Conservation (phyloP, 805 yeast genomes). For the Cyberlindnera mrakii region DNA sequence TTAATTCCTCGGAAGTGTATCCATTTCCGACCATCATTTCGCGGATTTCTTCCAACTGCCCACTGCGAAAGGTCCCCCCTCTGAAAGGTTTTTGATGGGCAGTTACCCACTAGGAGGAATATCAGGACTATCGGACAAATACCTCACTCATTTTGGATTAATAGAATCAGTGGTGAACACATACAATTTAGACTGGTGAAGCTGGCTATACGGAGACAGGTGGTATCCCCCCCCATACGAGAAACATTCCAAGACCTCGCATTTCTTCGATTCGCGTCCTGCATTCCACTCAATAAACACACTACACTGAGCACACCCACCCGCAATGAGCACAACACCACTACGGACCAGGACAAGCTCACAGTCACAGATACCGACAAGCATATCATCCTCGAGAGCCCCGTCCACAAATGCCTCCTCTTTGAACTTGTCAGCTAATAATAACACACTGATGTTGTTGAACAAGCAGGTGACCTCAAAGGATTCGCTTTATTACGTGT, state of each 20-base stretch:
- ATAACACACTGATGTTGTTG: conserved; percentile 39
- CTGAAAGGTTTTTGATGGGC: too few relatives aligned
- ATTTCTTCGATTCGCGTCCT: not conserved
- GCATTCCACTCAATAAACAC: not conserved
- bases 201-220: too few relatives aligned
- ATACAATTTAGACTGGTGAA: too few relatives aligned
- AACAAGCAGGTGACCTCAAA: conserved; percentile 55
- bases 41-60: too few relatives aligned
- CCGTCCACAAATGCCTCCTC: conserved; percentile 10
- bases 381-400: conserved; percentile 4
- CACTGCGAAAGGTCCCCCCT: too few relatives aligned
- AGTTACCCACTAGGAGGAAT: too few relatives aligned
- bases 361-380: not conserved
- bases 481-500: conserved; percentile 67
- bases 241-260: not conserved
- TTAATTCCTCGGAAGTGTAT: too few relatives aligned
- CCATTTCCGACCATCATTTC: too few relatives aligned
- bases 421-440: conserved; percentile 8
- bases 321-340: not conserved
- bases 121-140: too few relatives aligned
- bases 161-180: too few relatives aligned
- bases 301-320: too few relatives aligned
- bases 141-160: too few relatives aligned
- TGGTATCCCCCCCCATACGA: not conserved
- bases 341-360: conserved; percentile 1